Base-by-base conservation (phyloP, 495 filamentous ascomycete species). In the Penicillium simplicissimum region DNA sequence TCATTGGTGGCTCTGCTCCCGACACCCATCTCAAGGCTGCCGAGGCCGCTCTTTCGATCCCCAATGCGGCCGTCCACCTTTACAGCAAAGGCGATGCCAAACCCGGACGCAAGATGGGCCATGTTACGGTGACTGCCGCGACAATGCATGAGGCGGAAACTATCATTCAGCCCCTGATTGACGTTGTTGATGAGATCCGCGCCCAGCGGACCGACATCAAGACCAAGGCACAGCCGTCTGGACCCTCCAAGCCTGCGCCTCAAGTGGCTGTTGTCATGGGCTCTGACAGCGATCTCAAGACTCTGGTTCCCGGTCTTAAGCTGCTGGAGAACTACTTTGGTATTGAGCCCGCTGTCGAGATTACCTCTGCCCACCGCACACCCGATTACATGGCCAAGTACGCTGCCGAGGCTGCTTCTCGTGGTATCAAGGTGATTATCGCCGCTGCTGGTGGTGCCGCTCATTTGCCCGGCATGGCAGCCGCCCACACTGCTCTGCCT, bases 291-390 rank as follows among this genome's bases (percentile, higher is more conserved):
- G 95, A 98, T 73, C 85, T 96, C 17, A 87, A 88, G 37, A 86
- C 90, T 13, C 84, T 98, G 15, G 84, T 86, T 23, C 86, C 89
- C 1, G 91, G 90, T 15, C 79, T 96, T 40, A 85, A 90, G 61
- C 82, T 97, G 38, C 83, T 98, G 38, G 78, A 84, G 33, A 83
- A 87, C 36, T 76, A 74, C 67, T 90, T 98, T 67, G 79, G 81
- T 15, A 88, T 98, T 47, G 87, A 91, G 11, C 90, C 85, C 68
- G 84, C 86, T 19, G 83, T 88, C 19, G 88, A 88, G 57, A 96
- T 98, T 75, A 96, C 93, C 31, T 97, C 94, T 43, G 95, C 95
- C 8, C 95, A 98, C 76, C 87, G 95, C 61, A 98, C 94, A 31
- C 92, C 93, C 14, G 81, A 87, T 64, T 86, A 82, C 64, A 96